Base-by-base conservation (phyloP, 371 early-diverging fungal genomes). In the Phascolomyces articulosus region DNA sequence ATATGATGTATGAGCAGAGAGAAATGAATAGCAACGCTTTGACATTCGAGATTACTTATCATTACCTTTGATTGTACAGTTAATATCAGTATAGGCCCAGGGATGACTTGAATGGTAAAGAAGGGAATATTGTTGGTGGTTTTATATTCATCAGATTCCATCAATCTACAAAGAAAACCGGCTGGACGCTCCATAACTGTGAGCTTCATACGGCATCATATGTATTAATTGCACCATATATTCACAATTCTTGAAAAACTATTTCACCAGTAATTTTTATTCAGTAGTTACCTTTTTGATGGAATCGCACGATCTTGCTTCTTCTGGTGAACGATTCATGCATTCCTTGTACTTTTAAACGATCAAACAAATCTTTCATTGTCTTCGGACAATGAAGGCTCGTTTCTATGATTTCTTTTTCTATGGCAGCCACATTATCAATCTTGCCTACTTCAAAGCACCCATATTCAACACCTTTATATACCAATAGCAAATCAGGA, bases 141-240 rank as follows among this genome's bases (percentile, higher is more conserved):
- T 7, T 60, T 26, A 31, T 53, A 53, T 16, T 61, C 62, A 23
- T 61, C 40, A 8, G 62, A 31, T 7, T 61, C 24, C 16, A 53
- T 18, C 1, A 61, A 1, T 1, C 62, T 11, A 29, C 62, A 61
- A 11, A 61, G 26, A 40, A 53, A 61, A 13, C 62, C 62, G 2
- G 16, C 54, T 2, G 53, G 62, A 2, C 40, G 31, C n/a, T 61
- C 62, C 10, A 61, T 21, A 1, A 61, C 15, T 2, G 26, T 20
- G 4, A 53, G 4, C 21, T 51, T 49, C 62, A 61, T 61, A 13
- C 26, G 29, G 4, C 49, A 13, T 7, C 26, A 51, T 51, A 16
- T 48, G 13, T 20, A 16, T 20, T 20, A 10, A 24, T 4, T 9
- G 23, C 2, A 23, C 7, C 4, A 7, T 1, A 23, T 2, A 10